Conservation (phyloP, 805 yeast species). For the Saccharomycopsis selenospora region DNA sequence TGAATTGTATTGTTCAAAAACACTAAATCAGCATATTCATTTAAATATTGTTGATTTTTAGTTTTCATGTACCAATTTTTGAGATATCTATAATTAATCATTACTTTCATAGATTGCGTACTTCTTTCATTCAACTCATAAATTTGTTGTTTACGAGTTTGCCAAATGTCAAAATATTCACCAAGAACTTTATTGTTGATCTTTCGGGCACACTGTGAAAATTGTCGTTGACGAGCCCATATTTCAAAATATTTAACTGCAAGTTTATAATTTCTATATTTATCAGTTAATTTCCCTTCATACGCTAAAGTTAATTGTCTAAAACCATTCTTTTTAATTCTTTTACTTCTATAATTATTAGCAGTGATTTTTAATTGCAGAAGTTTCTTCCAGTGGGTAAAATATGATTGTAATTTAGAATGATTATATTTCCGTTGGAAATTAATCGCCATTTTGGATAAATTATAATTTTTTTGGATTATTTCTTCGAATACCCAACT, state of each 20-base stretch:
- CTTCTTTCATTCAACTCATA: not conserved
- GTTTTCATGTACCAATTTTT: conserved; percentile 8
- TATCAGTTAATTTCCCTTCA: conserved; percentile 5
- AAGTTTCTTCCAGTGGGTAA: conserved; percentile 9
- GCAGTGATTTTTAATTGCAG: conserved; percentile 6
- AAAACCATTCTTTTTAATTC: conserved; percentile 3
- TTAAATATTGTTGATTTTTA: not conserved
- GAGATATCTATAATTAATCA: conserved; percentile 1
- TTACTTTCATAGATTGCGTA: not conserved
- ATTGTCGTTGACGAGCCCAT: conserved; percentile 4
- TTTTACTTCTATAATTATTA: not conserved
- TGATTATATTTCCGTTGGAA: conserved; percentile 1
- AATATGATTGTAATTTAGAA: not conserved
- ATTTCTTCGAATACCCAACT: conserved; percentile 6
- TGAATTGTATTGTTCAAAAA: conserved; percentile 4
- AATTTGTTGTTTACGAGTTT: not conserved
- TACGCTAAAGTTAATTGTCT: conserved; percentile 4
- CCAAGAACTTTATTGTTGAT: not conserved
- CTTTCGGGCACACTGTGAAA: not conserved
- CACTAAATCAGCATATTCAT: conserved; percentile 5
- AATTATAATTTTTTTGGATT: not conserved
- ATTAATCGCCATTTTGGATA: not conserved
- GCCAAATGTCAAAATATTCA: not conserved
- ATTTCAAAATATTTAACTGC: not conserved
- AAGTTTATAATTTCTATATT: conserved; percentile 8